Conservation (phyloP, 768 basidiomycete genomes). For the Boletellus ananiceps region DNA sequence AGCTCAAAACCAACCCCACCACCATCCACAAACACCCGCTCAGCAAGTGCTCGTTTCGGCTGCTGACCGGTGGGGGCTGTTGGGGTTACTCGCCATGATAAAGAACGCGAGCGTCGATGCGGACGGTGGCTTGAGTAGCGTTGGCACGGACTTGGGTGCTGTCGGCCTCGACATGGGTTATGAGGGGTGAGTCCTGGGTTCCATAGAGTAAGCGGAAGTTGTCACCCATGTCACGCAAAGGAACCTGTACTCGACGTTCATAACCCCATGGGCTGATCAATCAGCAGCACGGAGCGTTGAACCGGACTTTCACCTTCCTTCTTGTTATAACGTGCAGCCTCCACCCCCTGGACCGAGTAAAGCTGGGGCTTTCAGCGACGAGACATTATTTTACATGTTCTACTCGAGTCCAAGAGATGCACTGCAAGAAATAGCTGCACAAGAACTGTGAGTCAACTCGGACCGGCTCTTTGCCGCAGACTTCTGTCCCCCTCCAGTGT, state of each 20-base stretch:
- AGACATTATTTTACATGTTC: conserved; percentile 98
- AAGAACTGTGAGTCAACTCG: conserved; percentile 74
- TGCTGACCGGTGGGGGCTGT: conserved; percentile 91
- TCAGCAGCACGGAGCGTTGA: conserved; percentile 82
- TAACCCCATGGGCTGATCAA: conserved; percentile 95
- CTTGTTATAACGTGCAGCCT: conserved; percentile 90
- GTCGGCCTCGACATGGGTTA: conserved; percentile 89
- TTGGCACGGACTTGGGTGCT: conserved; percentile 88
- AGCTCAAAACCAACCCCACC: conserved; percentile 34
- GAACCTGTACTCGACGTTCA: conserved; percentile 87
- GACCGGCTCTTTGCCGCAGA: conserved; percentile 8
- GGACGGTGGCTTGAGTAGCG: conserved; percentile 74
- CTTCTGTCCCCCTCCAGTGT: not conserved
- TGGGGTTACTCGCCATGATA: conserved; percentile 82
- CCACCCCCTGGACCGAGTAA: conserved; percentile 79
- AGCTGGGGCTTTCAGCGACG: conserved; percentile 84
- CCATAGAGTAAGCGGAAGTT: conserved; percentile 13
- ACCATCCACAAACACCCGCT: conserved; percentile 80
- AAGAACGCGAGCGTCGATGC: conserved; percentile 72
- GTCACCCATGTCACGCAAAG: conserved; percentile 33
- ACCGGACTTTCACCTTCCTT: conserved; percentile 86
- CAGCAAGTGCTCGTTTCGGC: conserved; percentile 91
- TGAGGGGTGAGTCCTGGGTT: conserved; percentile 59
- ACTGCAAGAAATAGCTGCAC: conserved; percentile 90
- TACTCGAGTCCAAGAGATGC: conserved; percentile 90